Conservation (phyloP, 331 rosid species). For the Ulmus americana region DNA sequence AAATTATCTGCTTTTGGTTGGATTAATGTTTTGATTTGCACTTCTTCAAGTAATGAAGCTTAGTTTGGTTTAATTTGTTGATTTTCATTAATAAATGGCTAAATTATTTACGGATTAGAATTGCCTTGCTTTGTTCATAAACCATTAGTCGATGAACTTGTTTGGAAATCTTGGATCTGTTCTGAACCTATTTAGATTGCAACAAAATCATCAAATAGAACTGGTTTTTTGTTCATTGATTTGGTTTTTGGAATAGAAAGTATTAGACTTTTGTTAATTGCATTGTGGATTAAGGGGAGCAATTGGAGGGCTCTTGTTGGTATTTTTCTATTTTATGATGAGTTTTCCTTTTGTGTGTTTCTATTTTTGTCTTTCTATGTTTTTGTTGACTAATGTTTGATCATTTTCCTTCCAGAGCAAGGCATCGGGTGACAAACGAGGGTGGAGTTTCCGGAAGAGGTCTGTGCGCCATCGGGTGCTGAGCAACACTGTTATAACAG, state of each 20-base stretch:
- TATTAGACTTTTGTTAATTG: not conserved
- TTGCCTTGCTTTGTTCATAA: slow-evolving; percentile 14
- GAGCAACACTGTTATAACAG: slow-evolving; percentile 71
- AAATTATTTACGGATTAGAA: not conserved
- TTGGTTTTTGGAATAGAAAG: not conserved
- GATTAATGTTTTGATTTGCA: not conserved
- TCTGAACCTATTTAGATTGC: slow-evolving; percentile 1
- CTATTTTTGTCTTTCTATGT: not conserved
- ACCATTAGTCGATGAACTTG: not conserved
- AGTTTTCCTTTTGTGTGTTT: not conserved
- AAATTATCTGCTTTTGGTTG: not conserved
- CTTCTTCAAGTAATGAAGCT: slow-evolving; percentile 4
- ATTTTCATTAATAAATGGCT: not conserved
- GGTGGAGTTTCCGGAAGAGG: slow-evolving; percentile 95
- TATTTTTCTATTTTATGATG: not conserved
- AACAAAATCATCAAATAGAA: not conserved
- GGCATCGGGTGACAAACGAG: slow-evolving; percentile 70
- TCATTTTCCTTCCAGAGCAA: slow-evolving; percentile 40
- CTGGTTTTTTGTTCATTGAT: not conserved
- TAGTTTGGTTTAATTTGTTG: not conserved
- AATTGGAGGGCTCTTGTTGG: too few relatives aligned
- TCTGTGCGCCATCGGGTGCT: slow-evolving; percentile 80
- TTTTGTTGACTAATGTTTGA: slow-evolving; percentile 9
- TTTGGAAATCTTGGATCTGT: slow-evolving; percentile 3
- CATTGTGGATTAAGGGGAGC: not conserved